Evolutionary conservation across 345 rosid genomes (phyloP).

Genomic region (Euphorbia peplus): DNA sequence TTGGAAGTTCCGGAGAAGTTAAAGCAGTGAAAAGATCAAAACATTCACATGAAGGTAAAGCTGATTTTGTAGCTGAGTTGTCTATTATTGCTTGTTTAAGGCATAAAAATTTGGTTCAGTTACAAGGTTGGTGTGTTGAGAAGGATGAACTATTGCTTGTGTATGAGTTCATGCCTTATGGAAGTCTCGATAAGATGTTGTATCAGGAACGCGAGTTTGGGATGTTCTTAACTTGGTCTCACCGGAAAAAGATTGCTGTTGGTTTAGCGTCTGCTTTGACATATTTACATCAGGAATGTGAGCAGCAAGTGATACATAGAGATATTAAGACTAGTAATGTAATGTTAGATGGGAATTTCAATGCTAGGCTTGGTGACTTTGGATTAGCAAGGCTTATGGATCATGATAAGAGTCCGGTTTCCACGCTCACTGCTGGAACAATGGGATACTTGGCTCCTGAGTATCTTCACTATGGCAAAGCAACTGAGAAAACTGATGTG

Average conservation of each 20-base stretch:
- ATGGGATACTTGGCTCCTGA: conserved; percentile 99
- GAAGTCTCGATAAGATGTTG: conserved; percentile 81
- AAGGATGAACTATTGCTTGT: conserved; percentile 82
- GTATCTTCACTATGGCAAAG: conserved; percentile 89
- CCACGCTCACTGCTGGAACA: conserved; percentile 92
- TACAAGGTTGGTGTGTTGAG: conserved; percentile 94
- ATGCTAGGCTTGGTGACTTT: conserved; percentile 85
- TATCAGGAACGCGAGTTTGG: conserved; percentile 55
- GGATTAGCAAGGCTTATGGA: conserved; percentile 94
- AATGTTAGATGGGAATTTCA: conserved; percentile 82
- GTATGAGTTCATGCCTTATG: conserved; percentile 89
- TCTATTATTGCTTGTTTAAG: conserved; percentile 85
- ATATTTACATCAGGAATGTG: conserved; percentile 91
- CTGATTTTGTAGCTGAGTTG: conserved; percentile 81
- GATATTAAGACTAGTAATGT: conserved; percentile 87
- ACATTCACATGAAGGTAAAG: conserved; percentile 74
- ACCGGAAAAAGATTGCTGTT: conserved; percentile 63
- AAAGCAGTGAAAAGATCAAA: conserved; percentile 88
- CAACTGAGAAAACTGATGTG: conserved; percentile 82
- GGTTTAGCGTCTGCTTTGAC: conserved; percentile 79
- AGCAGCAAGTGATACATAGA: conserved; percentile 89
- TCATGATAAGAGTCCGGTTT: conserved; percentile 87
- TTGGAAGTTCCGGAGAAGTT: conserved; percentile 47
- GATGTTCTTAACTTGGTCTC: conserved; percentile 52
- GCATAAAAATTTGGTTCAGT: conserved; percentile 85